phyloP scores from a whole-genome alignment of 805 yeast species.

The Candida orba region DNA sequence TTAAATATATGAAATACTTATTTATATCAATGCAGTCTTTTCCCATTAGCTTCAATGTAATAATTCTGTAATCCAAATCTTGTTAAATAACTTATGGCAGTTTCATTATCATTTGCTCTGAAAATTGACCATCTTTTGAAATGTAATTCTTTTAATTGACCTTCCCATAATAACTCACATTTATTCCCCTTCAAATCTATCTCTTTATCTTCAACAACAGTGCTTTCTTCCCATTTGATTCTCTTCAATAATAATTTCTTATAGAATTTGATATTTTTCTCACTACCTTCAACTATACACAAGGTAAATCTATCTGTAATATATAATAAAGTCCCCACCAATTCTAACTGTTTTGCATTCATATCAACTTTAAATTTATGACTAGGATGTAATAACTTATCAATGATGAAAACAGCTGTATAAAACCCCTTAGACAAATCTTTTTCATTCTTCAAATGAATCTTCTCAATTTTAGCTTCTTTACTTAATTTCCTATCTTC shows the following conservation, averaged over 20 bases:
- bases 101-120: conserved; percentile 43
- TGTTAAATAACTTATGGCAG: conserved; percentile 37
- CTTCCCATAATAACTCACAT: conserved; percentile 62
- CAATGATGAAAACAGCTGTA: conserved; percentile 53
- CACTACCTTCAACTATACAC: conserved; percentile 71
- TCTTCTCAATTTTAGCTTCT: conserved; percentile 50
- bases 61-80: conserved; percentile 52
- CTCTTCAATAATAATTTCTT: conserved; percentile 53
- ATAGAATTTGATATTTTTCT: conserved; percentile 52
- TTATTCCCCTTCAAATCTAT: conserved; percentile 37
- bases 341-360: conserved; percentile 66
- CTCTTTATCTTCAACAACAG: conserved; percentile 18
- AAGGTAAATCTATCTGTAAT: conserved; percentile 37
- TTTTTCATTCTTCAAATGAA: conserved; percentile 34
- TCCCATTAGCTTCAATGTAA: conserved; percentile 38
- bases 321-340: conserved; percentile 53
- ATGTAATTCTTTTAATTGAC: conserved; percentile 43
- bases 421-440: conserved; percentile 47
- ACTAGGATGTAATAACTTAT: conserved; percentile 50
- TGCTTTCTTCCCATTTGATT: conserved; percentile 62
- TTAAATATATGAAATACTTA: background rate
- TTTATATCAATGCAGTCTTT: background rate
- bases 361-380: conserved; percentile 69
- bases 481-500: conserved; percentile 51
- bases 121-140: conserved; percentile 69